phyloP scores from a whole-genome alignment of 331 rosid genomes.

The Acacia concinna region DNA sequence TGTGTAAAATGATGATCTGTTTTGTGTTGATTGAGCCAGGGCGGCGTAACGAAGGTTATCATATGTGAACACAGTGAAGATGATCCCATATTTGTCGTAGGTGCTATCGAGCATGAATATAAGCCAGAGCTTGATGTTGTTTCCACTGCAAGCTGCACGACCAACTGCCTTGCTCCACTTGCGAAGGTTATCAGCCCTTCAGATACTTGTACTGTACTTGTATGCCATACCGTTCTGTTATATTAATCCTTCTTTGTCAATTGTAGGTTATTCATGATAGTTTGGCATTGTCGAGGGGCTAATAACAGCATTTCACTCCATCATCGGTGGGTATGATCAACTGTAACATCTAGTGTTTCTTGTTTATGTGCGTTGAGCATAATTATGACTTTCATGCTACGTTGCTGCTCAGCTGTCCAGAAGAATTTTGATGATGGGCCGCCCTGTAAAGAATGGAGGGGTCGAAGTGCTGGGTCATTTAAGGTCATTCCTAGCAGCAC shows the following conservation, averaged over 20 bases:
- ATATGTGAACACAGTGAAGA: conserved; percentile 57
- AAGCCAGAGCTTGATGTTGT: conserved; percentile 46
- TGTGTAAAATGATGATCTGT: neutral
- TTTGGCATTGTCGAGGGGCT: conserved; percentile 68
- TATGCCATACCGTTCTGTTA: neutral
- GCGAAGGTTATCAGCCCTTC: conserved; percentile 42
- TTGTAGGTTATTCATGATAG: conserved; percentile 63
- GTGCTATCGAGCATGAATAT: conserved; percentile 69
- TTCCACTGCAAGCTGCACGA: conserved; percentile 68
- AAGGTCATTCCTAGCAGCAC: conserved; percentile 64
- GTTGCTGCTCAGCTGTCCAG: conserved; percentile 49
- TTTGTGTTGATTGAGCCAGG: conserved; percentile 30
- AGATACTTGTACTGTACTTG: neutral
- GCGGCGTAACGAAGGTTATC: conserved; percentile 69
- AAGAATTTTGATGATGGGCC: conserved; percentile 62
- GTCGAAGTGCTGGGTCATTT: conserved; percentile 62
- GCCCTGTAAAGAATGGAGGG: conserved; percentile 55
- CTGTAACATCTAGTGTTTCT: neutral
- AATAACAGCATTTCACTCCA: neutral
- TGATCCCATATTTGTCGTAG: conserved; percentile 51
- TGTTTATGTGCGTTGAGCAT: neutral
- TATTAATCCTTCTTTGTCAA: neutral
- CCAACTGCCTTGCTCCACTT: conserved; percentile 68
- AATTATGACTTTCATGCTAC: neutral
- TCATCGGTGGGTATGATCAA: neutral